Base-by-base conservation (phyloP, 108 stramenopile genomes). In the Skeletonema marinoi region DNA sequence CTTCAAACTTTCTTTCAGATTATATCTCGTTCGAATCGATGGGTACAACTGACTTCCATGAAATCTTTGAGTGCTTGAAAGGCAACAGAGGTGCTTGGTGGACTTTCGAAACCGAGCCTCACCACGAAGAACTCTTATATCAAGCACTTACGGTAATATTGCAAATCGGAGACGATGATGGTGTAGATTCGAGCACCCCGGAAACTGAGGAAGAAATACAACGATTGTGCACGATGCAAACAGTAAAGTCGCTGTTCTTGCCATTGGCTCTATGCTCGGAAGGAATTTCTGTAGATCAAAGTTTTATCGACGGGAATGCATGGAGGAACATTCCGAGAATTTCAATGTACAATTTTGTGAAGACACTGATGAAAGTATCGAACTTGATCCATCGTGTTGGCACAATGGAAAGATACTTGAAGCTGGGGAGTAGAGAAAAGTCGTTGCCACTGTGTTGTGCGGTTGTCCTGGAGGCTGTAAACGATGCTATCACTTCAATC, bases 311-410 rank as follows among this genome's bases (percentile, higher is more conserved):
- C 33, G 46, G 72, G 32, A 56, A 56, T 25, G 54, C 54, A 25
- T 56, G 54, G 54, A 56, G 54, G 54, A 56, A 56, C 54, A 56
- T 56, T 56, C 54, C 73, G 6, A 64, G 44, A 32, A 33, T 56
- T 33, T 31, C 62, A 1, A 42, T 65, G 31, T 71, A 71, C 77
- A 44, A 61, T 35, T 74, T 73, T 31, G 51, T 74, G 0, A 65
- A 74, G 60, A 42, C 78, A 4, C 42, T 78, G 64, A 33, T 75
- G 32, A 63, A 64, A 19, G 58, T 79, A 19, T 84, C 74, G 51
- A 81, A 76, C 17, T 68, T 85, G 59, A 71, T 73, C 13, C 48
- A 64, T 33, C 80, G 86, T 17, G 42, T 81, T 2, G 50, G 36
- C n/a, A 73, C 50, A 32, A 25, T 87, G 6, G 81, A 82, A 59